These are phyloP conservation scores for Pyrus communis DNA, from an alignment of 306 rosid genomes.

Conservation along the genomic window DNA sequence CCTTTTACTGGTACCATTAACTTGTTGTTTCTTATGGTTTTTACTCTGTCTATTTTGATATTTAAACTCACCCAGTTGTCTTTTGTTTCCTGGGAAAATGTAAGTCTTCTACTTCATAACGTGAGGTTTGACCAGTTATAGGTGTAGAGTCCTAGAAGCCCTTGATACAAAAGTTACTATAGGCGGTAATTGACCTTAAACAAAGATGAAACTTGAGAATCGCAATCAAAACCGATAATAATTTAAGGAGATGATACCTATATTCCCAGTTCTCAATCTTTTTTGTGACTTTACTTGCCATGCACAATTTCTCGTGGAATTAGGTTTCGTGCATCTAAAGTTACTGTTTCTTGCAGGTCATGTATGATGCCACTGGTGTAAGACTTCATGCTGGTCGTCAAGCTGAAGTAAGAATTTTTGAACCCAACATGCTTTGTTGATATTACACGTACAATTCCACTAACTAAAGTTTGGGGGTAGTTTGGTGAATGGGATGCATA, in stretches of 20 bases:
- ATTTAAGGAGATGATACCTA: background rate
- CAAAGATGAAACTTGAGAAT: background rate
- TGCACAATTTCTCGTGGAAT: background rate
- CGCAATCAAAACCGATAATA: background rate
- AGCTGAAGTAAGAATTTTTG: constrained; percentile 34
- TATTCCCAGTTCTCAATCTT: background rate
- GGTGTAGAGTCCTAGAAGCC: background rate
- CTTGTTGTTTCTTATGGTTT: background rate
- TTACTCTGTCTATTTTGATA: background rate
- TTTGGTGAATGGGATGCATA: background rate
- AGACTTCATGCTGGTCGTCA: constrained; percentile 51
- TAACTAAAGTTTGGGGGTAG: background rate
- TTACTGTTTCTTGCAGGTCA: constrained; percentile 28
- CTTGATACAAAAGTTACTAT: background rate
- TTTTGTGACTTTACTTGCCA: background rate
- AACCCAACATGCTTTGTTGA: background rate
- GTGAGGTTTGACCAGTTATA: background rate
- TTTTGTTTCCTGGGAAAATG: background rate
- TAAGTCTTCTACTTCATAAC: background rate
- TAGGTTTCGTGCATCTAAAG: background rate
- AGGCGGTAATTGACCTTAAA: background rate
- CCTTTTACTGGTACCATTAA: background rate
- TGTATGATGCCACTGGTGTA: constrained; percentile 49
- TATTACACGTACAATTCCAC: background rate
- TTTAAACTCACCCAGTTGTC: no score